A percentile compares a stretch with the other conserved stretches of the same genome.
Conservation (phyloP, 2,329 filamentous ascomycete genomes). For the Hortaea werneckii region DNA sequence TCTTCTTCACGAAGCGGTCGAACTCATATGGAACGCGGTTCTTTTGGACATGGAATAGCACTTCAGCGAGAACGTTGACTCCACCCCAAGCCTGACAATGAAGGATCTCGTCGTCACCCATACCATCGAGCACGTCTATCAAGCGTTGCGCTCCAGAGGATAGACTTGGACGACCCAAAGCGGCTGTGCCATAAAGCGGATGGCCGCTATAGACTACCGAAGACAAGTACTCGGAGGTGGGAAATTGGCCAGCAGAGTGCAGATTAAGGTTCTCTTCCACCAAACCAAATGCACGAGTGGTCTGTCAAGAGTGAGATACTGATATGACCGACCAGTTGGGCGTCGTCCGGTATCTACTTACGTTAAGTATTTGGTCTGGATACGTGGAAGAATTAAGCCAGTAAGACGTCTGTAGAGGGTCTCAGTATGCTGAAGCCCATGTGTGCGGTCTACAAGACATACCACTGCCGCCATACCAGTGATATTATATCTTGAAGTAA, state of each 20-base stretch:
- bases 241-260: constrained; percentile 26
- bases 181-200: constrained; percentile 28
- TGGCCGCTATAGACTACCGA: constrained; percentile 27
- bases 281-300: constrained; percentile 16
- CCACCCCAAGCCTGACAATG: constrained; percentile 44
- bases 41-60: constrained; percentile 30
- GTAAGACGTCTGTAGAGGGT: constrained; percentile 7
- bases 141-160: constrained; percentile 13
- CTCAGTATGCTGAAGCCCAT: not conserved
- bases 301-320: no score
- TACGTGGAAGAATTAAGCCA: constrained; percentile 17
- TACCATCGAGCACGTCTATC: constrained; percentile 13
- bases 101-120: constrained; percentile 29
- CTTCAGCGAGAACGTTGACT: constrained; percentile 42
- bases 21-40: constrained; percentile 23
- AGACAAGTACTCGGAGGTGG: constrained; percentile 12
- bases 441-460: not conserved
- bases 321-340: no score
- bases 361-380: constrained; percentile 17
- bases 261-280: constrained; percentile 32
- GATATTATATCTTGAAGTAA: constrained; percentile 9
- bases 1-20: constrained; percentile 29
- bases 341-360: no score
- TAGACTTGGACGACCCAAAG: constrained; percentile 19
- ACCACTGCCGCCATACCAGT: constrained; percentile 14